Evolutionary conservation across 805 yeast species (phyloP), one percentile per base, ranked within the genome.

Genomic region (Metschnikowia baotianmanensis): DNA sequence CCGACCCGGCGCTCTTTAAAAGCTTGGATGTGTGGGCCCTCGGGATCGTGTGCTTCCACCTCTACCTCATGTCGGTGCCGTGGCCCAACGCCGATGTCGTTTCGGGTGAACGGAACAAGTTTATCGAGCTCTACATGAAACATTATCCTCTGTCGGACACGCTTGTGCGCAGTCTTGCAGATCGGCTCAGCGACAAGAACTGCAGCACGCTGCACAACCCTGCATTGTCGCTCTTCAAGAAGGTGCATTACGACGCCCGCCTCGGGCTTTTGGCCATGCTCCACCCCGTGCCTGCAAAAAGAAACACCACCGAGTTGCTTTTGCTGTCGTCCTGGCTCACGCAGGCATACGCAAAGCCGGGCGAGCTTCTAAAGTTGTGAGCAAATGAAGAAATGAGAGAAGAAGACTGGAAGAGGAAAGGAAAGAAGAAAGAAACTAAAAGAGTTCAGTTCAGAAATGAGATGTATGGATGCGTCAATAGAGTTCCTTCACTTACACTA

Each of bases 1-100:
- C n/a, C n/a, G n/a, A n/a, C n/a, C n/a, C n/a, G n/a, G n/a, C n/a
- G n/a, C n/a, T n/a, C n/a, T 66, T 68, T 40, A 66, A 65, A 38
- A 55, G 66, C 3, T 50, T 67, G 16, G 83, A 77, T 56, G 60
- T 66, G 35, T 77, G 83, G 83, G 62, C 78, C 3, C 50, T 77
- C 30, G 81, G 78, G 0, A 63, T 77, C 7, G 49, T 73, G 6
- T 77, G 76, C 49, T 70, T 74, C 47, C 70, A 72, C 34, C 51
- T 77, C 17, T 62, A 49, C 30, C 56, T 71, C 8, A 61, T 76
- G 61, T 55, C 65, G 8, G 66, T 63, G 31, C 81, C 82, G 2
- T 77, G 83, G 83, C 46, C 50, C 0, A 58, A 48, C 27, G 71
- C 81, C 13, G 57, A 56, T 23, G 37, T 41, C 2, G n/a, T 38